Conservation (phyloP, 495 filamentous ascomycete species). For the Pseudotulostoma volvatum region DNA sequence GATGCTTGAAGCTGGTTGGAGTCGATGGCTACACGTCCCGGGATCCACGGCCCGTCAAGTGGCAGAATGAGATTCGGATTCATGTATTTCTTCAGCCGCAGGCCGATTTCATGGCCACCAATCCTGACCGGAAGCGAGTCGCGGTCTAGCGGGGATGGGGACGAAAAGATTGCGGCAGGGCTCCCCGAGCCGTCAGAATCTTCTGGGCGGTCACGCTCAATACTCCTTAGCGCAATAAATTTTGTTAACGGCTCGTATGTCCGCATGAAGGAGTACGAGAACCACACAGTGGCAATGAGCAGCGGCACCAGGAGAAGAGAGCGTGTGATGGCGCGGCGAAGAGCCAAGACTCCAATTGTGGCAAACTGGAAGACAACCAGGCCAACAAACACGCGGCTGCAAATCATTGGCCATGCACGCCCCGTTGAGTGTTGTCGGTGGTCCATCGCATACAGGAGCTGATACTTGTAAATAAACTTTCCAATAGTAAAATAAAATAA, state of each 20-base stretch:
- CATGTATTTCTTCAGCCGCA: constrained; percentile 30
- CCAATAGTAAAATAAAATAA: constrained; percentile 78
- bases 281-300: constrained; percentile 65
- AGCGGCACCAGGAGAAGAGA: constrained; percentile 62
- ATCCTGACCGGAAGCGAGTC: constrained; percentile 26
- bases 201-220: constrained; percentile 25
- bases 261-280: constrained; percentile 53
- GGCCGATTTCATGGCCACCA: constrained; percentile 23
- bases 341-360: constrained; percentile 72
- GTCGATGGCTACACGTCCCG: too few relatives aligned
- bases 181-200: constrained; percentile 22
- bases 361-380: constrained; percentile 76
- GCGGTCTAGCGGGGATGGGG: constrained; percentile 28
- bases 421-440: constrained; percentile 91
- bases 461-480: constrained; percentile 94
- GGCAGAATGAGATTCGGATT: constrained; percentile 30
- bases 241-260: constrained; percentile 74
- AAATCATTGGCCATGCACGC: constrained; percentile 87
- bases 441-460: constrained; percentile 95
- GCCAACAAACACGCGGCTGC: constrained; percentile 71
- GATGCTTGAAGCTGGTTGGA: too few relatives aligned
- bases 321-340: constrained; percentile 51
- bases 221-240: constrained; percentile 81
- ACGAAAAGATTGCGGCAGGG: constrained; percentile 23
- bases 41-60: constrained; percentile 31